Evolutionary conservation across 768 basidiomycete species (phyloP).

Genomic region (Lanmaoa pseudosensibilis): DNA sequence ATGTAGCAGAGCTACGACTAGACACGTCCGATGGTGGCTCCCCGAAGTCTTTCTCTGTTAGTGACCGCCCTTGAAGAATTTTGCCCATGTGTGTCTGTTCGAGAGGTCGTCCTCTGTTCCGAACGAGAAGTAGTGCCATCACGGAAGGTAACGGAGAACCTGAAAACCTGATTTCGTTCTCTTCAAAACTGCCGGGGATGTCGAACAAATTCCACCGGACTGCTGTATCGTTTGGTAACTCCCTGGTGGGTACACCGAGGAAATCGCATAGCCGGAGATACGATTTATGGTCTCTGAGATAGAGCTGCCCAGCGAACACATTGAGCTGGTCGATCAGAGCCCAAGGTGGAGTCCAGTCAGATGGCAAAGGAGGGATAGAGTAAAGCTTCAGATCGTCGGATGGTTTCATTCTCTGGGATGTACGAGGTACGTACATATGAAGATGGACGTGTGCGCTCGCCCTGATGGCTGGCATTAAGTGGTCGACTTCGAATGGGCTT

Average conservation of each 20-base stretch:
- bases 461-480: constrained; percentile 38
- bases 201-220: background rate
- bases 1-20: background rate
- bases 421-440: constrained; percentile 42
- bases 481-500: constrained; percentile 36
- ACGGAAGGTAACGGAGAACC: background rate
- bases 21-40: too few relatives aligned
- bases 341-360: background rate
- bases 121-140: background rate
- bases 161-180: background rate
- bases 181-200: background rate
- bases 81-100: background rate
- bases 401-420: constrained; percentile 33
- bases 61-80: background rate
- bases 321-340: constrained; percentile 6
- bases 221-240: background rate
- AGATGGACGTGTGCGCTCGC: constrained; percentile 34
- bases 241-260: constrained; percentile 10
- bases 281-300: constrained; percentile 24
- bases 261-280: constrained; percentile 25
- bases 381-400: constrained; percentile 33
- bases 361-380: constrained; percentile 3
- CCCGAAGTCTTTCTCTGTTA: background rate
- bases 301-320: background rate
- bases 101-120: background rate